A percentile compares a stretch with the other conserved stretches of the same genome.
These are phyloP conservation scores for Chaetomidium leptoderma DNA, from an alignment of 495 filamentous ascomycete genomes.

Conservation along the genomic window DNA sequence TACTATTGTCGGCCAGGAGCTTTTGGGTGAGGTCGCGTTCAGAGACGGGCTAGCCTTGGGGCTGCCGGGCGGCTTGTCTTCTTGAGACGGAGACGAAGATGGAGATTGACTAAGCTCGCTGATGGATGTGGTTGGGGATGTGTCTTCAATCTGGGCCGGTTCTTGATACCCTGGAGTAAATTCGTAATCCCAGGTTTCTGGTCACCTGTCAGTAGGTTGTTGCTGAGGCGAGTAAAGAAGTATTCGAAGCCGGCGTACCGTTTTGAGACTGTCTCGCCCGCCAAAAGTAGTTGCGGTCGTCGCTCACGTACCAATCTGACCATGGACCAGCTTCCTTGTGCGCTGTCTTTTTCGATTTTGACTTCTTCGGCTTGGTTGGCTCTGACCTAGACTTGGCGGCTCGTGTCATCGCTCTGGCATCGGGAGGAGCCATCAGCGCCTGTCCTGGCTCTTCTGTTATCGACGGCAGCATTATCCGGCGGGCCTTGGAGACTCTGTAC, in stretches of 20 bases:
- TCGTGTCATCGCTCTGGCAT: neutral
- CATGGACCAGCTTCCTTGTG: slow-evolving; percentile 1
- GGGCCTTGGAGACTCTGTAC: neutral
- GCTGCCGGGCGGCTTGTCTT: neutral
- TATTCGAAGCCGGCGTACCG: slow-evolving; percentile 2
- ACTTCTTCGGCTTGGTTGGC: slow-evolving; percentile 6
- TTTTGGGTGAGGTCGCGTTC: slow-evolving; percentile 13
- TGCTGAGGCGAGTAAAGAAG: neutral
- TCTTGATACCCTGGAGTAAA: slow-evolving; percentile 3
- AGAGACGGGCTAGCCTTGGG: neutral
- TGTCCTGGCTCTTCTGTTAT: neutral
- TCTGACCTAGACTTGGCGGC: neutral
- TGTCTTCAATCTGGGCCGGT: neutral
- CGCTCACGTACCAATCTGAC: slow-evolving; percentile 20
- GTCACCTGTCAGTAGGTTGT: neutral
- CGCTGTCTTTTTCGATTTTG: neutral
- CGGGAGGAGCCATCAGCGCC: neutral
- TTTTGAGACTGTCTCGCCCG: slow-evolving; percentile 13
- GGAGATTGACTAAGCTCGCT: neutral
- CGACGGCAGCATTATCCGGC: neutral
- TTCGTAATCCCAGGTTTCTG: slow-evolving; percentile 19
- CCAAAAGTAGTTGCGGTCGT: slow-evolving; percentile 17
- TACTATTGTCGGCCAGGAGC: slow-evolving; percentile 18
- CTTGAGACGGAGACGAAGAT: neutral
- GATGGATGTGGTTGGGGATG: neutral